Evolutionary conservation across 306 rosid species (phyloP).

Genomic region (Gillenia trifoliata): DNA sequence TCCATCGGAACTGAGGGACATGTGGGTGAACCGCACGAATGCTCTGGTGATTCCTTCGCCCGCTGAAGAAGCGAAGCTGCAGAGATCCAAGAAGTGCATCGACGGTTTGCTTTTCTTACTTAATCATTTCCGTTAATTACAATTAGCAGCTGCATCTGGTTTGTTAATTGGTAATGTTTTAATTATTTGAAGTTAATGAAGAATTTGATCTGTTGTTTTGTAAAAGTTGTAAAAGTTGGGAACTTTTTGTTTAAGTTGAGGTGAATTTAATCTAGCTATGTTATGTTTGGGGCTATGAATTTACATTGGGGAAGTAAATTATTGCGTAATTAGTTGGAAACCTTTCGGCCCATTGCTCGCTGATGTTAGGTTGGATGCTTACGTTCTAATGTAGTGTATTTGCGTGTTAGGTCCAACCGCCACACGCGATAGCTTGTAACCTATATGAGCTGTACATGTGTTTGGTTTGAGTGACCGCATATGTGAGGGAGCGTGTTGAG

Average conservation of each 20-base stretch:
- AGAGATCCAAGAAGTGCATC: slow-evolving; percentile 51
- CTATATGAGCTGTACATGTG: too few relatives aligned
- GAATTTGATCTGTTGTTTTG: neutral
- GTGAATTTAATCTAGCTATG: neutral
- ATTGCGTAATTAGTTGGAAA: too few relatives aligned
- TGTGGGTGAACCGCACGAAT: slow-evolving; percentile 34
- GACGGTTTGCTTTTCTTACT: slow-evolving; percentile 23
- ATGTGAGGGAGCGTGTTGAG: too few relatives aligned
- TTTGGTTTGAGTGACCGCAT: too few relatives aligned
- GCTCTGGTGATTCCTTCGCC: slow-evolving; percentile 60
- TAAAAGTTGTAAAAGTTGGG: neutral
- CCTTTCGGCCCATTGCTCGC: too few relatives aligned
- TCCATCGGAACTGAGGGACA: slow-evolving; percentile 62
- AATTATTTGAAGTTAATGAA: neutral
- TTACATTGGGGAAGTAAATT: too few relatives aligned
- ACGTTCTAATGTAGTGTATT: too few relatives aligned
- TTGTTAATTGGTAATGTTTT: neutral
- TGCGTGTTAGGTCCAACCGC: too few relatives aligned
- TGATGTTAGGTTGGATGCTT: too few relatives aligned
- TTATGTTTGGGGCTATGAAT: too few relatives aligned
- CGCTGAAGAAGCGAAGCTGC: slow-evolving; percentile 48
- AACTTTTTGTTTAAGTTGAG: neutral
- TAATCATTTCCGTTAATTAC: too few relatives aligned
- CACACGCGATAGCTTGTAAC: too few relatives aligned
- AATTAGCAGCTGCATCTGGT: neutral